phyloP scores from a whole-genome alignment of 1,139 yeast genomes.

The Ogataea hybrid region DNA sequence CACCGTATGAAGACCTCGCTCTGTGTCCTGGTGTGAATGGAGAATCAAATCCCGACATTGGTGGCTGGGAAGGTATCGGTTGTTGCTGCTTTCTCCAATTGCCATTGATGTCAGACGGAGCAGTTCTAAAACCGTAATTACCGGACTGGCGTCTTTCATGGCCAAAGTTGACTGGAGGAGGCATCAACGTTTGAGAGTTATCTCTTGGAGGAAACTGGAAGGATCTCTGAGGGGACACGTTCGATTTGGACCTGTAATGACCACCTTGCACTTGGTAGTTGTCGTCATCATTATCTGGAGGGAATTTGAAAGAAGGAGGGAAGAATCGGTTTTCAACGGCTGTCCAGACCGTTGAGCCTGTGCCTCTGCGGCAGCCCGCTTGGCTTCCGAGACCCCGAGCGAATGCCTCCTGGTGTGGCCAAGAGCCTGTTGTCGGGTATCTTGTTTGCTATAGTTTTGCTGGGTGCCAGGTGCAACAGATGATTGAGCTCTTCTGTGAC shows the following conservation, averaged over 20 bases:
- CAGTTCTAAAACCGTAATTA: slow-evolving; percentile 54
- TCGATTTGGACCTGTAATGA: slow-evolving; percentile 29
- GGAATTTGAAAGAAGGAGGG: slow-evolving; percentile 48
- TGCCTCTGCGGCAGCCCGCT: slow-evolving; percentile 90
- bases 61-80: slow-evolving; percentile 26
- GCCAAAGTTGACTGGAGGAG: slow-evolving; percentile 31
- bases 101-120: slow-evolving; percentile 62
- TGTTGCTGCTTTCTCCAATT: slow-evolving; percentile 56
- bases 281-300: slow-evolving; percentile 40
- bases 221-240: slow-evolving; percentile 34
- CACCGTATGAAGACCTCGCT: slow-evolving; percentile 65
- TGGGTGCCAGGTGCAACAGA: slow-evolving; percentile 28
- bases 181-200: slow-evolving; percentile 24
- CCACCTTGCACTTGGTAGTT: slow-evolving; percentile 14
- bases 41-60: slow-evolving; percentile 42
- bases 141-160: slow-evolving; percentile 49
- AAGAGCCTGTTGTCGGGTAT: slow-evolving; percentile 31
- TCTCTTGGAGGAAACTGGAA: slow-evolving; percentile 43
- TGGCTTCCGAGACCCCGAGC: slow-evolving; percentile 91
- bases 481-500: slow-evolving; percentile 34
- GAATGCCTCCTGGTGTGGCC: slow-evolving; percentile 95
- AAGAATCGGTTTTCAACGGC: slow-evolving; percentile 29
- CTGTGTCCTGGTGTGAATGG: slow-evolving; percentile 80
- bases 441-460: slow-evolving; percentile 22
- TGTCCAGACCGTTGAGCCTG: slow-evolving; percentile 58